Percentiles rank a stretch among this genome's conserved stretches.
These are phyloP conservation scores for Sclerotinia subarctica DNA, from an alignment of 2,329 filamentous ascomycete genomes.

Conservation along the genomic window DNA sequence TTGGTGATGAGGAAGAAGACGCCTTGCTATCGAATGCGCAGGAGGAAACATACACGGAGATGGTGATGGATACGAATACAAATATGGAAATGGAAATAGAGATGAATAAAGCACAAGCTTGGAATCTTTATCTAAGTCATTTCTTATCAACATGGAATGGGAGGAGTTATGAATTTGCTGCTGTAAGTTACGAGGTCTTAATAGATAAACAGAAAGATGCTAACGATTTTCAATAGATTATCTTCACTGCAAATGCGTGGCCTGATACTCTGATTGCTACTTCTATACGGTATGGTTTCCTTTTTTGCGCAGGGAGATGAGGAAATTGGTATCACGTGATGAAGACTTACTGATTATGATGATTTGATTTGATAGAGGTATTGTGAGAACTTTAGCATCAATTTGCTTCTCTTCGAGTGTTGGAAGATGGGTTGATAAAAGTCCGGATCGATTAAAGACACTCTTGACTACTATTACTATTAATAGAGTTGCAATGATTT, in stretches of 20 bases:
- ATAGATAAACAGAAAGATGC: constrained; percentile 43
- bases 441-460: constrained; percentile 42
- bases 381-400: constrained; percentile 40
- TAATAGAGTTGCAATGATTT: constrained; percentile 43
- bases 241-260: constrained; percentile 52
- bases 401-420: constrained; percentile 44
- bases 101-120: constrained; percentile 37
- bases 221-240: constrained; percentile 40
- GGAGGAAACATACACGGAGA: not conserved
- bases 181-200: constrained; percentile 39
- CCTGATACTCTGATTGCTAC: constrained; percentile 43
- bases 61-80: not conserved
- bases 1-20: not conserved
- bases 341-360: too few species aligned
- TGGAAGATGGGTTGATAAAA: constrained; percentile 44
- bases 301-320: not conserved
- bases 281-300: constrained; percentile 41
- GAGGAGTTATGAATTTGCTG: constrained; percentile 44
- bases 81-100: not conserved
- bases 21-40: not conserved
- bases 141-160: constrained; percentile 57
- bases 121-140: constrained; percentile 50
- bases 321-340: constrained; percentile 21
- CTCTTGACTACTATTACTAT: constrained; percentile 44
- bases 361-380: constrained; percentile 37